Evolutionary conservation across 495 filamentous ascomycete genomes (phyloP).

Genomic region (Neurospora pannonica): DNA sequence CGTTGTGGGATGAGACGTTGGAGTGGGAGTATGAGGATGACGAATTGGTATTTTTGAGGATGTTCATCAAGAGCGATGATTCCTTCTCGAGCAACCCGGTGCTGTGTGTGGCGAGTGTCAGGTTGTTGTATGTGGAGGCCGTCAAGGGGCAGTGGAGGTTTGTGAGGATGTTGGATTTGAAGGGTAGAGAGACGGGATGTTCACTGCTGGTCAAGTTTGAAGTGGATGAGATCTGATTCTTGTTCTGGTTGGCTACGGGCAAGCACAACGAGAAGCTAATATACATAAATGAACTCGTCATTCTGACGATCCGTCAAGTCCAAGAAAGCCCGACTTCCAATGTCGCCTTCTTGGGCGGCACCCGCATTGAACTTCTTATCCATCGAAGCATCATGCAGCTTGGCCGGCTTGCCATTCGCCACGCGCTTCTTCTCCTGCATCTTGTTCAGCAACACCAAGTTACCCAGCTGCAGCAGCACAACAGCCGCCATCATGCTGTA

Average conservation of each 20-base stretch:
- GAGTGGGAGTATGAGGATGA: constrained; percentile 49
- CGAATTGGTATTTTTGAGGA: constrained; percentile 41
- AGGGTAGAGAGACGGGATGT: constrained; percentile 41
- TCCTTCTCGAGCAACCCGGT: constrained; percentile 41
- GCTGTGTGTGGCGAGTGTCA: constrained; percentile 36
- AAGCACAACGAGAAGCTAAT: constrained; percentile 22
- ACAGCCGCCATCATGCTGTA: constrained; percentile 43
- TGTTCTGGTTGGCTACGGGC: neutral
- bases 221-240: constrained; percentile 23
- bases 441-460: constrained; percentile 45
- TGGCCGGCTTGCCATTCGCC: constrained; percentile 45
- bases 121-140: constrained; percentile 32
- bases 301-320: constrained; percentile 57
- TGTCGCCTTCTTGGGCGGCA: neutral
- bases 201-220: constrained; percentile 43
- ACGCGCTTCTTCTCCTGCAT: constrained; percentile 43
- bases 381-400: constrained; percentile 50
- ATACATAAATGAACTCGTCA: constrained; percentile 60
- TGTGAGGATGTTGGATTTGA: constrained; percentile 43
- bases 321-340: constrained; percentile 34
- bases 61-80: constrained; percentile 46
- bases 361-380: constrained; percentile 21
- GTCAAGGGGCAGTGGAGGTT: constrained; percentile 39
- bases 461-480: constrained; percentile 40
- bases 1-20: constrained; percentile 42